phyloP scores from a whole-genome alignment of 495 filamentous ascomycete species.

The Rhypophila decipiens region DNA sequence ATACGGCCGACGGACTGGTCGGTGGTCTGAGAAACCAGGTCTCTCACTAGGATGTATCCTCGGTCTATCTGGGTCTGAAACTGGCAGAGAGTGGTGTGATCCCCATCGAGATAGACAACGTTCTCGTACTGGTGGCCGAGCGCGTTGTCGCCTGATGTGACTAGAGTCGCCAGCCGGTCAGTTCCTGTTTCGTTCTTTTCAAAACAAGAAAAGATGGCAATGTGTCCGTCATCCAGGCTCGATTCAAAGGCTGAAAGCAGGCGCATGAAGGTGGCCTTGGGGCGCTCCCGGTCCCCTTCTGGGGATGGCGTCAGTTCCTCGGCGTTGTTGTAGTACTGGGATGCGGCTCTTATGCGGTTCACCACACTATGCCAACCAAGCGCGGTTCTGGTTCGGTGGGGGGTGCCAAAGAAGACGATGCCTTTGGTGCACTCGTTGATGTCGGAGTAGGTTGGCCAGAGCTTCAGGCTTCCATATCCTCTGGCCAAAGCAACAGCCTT shows the following conservation, averaged over 20 bases:
- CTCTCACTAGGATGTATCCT: conserved; percentile 2
- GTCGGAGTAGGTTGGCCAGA: conserved; percentile 1
- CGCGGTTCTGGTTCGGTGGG: conserved; percentile 5
- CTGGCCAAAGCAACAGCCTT: conserved; percentile 4
- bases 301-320: not conserved
- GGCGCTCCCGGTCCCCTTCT: not conserved
- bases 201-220: conserved; percentile 5
- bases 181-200: conserved; percentile 7
- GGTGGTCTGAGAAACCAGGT: not conserved
- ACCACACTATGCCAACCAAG: conserved; percentile 2
- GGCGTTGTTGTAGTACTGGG: not conserved
- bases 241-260: conserved; percentile 5
- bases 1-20: conserved; percentile 1
- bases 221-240: conserved; percentile 4
- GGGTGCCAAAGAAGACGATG: conserved; percentile 7
- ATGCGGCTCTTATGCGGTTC: conserved; percentile 2
- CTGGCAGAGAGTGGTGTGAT: conserved; percentile 6
- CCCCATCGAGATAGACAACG: conserved; percentile 7
- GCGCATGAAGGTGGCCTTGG: conserved; percentile 3
- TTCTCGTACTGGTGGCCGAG: conserved; percentile 5
- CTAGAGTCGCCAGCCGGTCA: conserved; percentile 1
- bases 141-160: conserved; percentile 7
- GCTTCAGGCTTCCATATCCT: conserved; percentile 1
- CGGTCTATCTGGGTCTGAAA: not conserved
- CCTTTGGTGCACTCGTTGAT: conserved; percentile 7